Conservation (phyloP, 768 basidiomycete genomes). For the Podaxis sp. region DNA sequence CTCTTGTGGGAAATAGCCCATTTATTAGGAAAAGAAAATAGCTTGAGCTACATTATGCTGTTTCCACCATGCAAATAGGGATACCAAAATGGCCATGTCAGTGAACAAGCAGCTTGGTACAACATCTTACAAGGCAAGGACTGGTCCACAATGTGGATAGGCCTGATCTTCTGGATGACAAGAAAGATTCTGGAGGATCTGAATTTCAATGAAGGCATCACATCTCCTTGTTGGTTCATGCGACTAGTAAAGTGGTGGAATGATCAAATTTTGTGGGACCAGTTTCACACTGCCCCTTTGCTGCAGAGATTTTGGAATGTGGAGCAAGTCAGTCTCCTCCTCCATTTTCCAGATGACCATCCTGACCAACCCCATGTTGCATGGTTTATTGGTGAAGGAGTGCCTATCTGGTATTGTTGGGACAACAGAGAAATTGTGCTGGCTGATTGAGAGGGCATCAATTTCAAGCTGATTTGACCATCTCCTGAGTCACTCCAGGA, state of each 20-base stretch:
- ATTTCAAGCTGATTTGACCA: neutral
- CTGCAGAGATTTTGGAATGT: neutral
- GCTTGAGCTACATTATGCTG: neutral
- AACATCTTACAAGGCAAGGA: neutral
- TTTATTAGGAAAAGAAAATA: neutral
- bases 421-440: neutral
- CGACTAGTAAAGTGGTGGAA: neutral
- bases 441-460: neutral
- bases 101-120: neutral
- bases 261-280: neutral
- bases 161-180: too few relatives aligned
- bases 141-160: too few relatives aligned
- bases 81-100: neutral
- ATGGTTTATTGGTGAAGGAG: neutral
- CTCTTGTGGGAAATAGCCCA: neutral
- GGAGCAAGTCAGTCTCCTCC: neutral
- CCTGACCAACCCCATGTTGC: neutral
- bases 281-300: neutral
- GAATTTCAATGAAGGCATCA: neutral
- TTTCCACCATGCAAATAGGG: neutral
- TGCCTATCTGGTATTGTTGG: neutral
- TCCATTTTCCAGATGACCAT: neutral
- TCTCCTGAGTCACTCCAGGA: neutral
- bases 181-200: neutral
- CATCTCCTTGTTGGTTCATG: neutral